These are phyloP conservation scores for Daldinia loculata DNA, from an alignment of 495 filamentous ascomycete genomes.

Conservation along the genomic window DNA sequence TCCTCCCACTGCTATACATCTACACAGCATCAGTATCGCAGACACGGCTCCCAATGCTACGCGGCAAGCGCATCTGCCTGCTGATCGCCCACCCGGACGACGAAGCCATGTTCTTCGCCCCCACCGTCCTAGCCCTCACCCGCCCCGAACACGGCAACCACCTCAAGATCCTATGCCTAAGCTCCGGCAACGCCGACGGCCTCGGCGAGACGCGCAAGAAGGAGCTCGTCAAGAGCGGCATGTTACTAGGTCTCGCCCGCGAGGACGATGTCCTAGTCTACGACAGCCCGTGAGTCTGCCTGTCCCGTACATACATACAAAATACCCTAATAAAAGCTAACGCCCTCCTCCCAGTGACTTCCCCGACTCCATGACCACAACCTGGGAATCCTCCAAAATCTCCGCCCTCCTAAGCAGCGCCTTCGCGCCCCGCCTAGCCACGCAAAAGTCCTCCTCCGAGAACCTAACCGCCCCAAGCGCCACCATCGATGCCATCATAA, in stretches of 20 bases:
- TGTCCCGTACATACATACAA: neutral
- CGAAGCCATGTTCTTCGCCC: conserved; percentile 99
- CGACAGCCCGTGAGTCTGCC: conserved; percentile 66
- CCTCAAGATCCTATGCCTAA: conserved; percentile 91
- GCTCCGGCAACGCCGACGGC: conserved; percentile 87
- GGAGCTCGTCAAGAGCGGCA: conserved; percentile 81
- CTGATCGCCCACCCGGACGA: conserved; percentile 98
- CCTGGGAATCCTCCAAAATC: conserved; percentile 76
- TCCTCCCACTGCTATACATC: conserved; percentile 68
- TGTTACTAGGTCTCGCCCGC: conserved; percentile 74
- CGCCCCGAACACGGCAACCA: conserved; percentile 79
- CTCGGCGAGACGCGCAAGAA: conserved; percentile 81
- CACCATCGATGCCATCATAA: conserved; percentile 82
- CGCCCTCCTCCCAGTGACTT: conserved; percentile 62
- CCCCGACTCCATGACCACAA: conserved; percentile 82
- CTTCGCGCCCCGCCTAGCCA: conserved; percentile 69
- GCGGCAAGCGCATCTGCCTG: conserved; percentile 83
- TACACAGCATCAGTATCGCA: conserved; percentile 65
- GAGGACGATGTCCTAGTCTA: conserved; percentile 82
- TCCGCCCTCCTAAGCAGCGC: conserved; percentile 70
- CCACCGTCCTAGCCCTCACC: conserved; percentile 82
- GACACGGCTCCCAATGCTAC: conserved; percentile 71
- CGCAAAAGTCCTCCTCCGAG: conserved; percentile 38
- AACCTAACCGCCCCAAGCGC: conserved; percentile 56
- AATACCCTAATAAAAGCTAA: neutral